Evolutionary conservation across 1,284 basidiomycete genomes (phyloP), one percentile per base, ranked within the genome.

Genomic region (Austropuccinia psidii): DNA sequence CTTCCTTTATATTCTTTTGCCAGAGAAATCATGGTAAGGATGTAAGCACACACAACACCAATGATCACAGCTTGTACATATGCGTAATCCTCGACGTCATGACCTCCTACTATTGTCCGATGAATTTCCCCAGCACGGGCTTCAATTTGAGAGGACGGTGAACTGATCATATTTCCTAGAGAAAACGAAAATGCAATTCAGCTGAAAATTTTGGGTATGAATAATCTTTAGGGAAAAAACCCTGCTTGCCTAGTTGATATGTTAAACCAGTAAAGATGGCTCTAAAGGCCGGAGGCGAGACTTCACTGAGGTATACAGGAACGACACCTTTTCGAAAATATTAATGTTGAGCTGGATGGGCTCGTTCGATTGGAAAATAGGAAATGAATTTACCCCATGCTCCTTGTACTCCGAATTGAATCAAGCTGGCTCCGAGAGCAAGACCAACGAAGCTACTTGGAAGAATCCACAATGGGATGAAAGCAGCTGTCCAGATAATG

Each of bases 181-280:
- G 50, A 68, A 73, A 57, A 69, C 19, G 7, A 64, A 33, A 54
- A 4, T 35, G 39, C 35, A 35, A 29, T 43, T 43, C 9, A 13
- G 41, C 61, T 64, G 29, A 27, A 52, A 75, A 76, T 68, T 79
- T 77, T 37, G 75, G 62, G 15, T 78, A 78, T 52, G 78, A 75
- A 41, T 68, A 61, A 43, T 70, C 41, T n/a, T 24, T 57, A 47
- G 37, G 29, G 27, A 33, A 31, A 43, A 70, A 31, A 55, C 3
- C 0, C 9, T 24, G 24, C 64, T 90, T 90, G 73, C 90, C 89
- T 47, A 92, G 79, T 78, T 96, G 93, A 82, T 95, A 98, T 0
- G 90, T 88, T 0, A 95, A 86, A 76, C 94, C 94, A 21, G 90
- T 89, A 85, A 95, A 97, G 0, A 90, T 90, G 6, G 93, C 91